Evolutionary conservation across 2,329 filamentous ascomycete species (phyloP), one percentile per base, ranked within the genome.

Genomic region (Lasiodiplodia theobromae): DNA sequence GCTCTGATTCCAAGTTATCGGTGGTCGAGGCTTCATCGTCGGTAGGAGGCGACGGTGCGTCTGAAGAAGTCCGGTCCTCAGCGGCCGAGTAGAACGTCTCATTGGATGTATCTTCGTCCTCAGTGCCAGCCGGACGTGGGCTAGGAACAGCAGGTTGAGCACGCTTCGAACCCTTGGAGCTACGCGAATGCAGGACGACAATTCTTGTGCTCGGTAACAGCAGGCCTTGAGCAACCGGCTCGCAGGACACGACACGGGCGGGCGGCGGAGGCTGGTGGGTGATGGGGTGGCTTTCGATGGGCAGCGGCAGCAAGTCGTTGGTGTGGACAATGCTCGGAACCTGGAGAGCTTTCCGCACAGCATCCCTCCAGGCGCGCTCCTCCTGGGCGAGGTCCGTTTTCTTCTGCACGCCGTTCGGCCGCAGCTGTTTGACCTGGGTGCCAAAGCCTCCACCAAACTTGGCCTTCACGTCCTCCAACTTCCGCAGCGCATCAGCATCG

Each of bases 1-100:
- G 77, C 70, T 92, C 89, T 3, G 89, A 80, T 52, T 83, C 82
- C n/a, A 84, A 76, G 25, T 80, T 79, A 67, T 84, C 77, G 11
- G 82, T 79, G 51, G 79, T 75, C 38, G 77, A 78, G 10, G 72
- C 74, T 14, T 75, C 75, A 44, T 82, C 78, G 14, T 74, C 79
- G 37, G 75, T 78, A 16, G 78, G 77, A 0, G 82, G 81, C 21
- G 79, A 79, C 16, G 77, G 73, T 49, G 76, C 75, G 62, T 78
- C 77, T 44, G 80, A 79, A 8, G 78, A 74, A 4, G 72, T 76
- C 28, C 81, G 77, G 65, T 97, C 94, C 77, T 97, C 95, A 2
- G 93, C 91, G 0, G 95, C 95, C 6, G 95, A 97, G 79, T 89
- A 97, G 82, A 97, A 97, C 73, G 94, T 91, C 76, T 98, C 95